Base-by-base conservation (phyloP, 2,329 filamentous ascomycete genomes). In the Zasmidium angulare region DNA sequence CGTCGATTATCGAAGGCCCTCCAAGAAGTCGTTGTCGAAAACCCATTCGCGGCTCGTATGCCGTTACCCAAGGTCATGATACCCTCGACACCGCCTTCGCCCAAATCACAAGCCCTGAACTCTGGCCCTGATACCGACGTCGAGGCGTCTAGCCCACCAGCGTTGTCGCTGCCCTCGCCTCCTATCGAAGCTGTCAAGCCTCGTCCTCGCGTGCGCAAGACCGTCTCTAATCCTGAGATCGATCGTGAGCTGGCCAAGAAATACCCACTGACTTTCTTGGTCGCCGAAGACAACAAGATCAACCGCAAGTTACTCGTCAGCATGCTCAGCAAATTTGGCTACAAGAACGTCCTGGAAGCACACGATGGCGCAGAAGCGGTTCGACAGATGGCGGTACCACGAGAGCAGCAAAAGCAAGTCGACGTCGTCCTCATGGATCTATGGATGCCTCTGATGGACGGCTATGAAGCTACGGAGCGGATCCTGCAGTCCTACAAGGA, bases 401-500 rank as follows among this genome's bases (percentile, higher is more conserved):
- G 62, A 19, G 53, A 69, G 56, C 53, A 63, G 24, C 69, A 64
- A 24, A 65, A 61, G 63, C 72, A 74, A 46, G 83, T 89, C 58
- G 83, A 89, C 66, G 81, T 88, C 1, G 80, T 90, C 22, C 75
- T 90, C 47, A 90, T 90, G 88, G 88, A 90, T 72, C 80, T 90
- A 10, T 90, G 88, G 88, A 90, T 90, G 86, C 88, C 88, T 0
- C 79, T 86, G 63, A 86, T 90, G 79, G 87, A 90, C 68, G 88
- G 88, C 1, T 90, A 89, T 64, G 84, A 89, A 69, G 88, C 88
- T 1, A 84, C 87, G 0, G 80, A 83, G 66, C 77, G 79, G 50
- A 90, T 90, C 47, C 73, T 89, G 11, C 64, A 20, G 14, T 59
- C 26, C 14, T 19, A 23, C 48, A 53, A 22, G 55, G 31, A 6